These are phyloP conservation scores for Pleurotus salmoneostramineus DNA, from an alignment of 768 basidiomycete species.

Conservation along the genomic window DNA sequence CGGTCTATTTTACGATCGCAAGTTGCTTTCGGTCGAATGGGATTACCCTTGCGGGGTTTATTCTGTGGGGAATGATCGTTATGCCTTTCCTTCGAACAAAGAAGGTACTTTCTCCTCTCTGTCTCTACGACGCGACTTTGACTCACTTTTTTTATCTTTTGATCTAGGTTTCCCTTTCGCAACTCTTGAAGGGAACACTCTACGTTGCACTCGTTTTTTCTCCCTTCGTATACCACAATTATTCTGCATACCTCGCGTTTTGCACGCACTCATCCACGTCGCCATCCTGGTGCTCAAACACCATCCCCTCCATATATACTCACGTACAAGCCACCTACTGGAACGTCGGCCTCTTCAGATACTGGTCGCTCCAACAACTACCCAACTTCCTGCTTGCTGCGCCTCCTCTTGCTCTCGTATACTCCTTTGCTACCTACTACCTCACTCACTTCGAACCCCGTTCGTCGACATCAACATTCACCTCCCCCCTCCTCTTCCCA, in stretches of 20 bases:
- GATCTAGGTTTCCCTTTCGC: neutral
- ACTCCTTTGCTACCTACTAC: slow-evolving; percentile 34
- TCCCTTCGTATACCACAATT: slow-evolving; percentile 76
- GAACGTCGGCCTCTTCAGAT: slow-evolving; percentile 79
- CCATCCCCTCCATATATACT: slow-evolving; percentile 71
- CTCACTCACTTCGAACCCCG: slow-evolving; percentile 14
- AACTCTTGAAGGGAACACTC: slow-evolving; percentile 23
- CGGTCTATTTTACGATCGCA: slow-evolving; percentile 62
- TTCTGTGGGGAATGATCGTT: slow-evolving; percentile 59
- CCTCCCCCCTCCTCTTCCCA: slow-evolving; percentile 47
- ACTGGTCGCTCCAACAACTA: slow-evolving; percentile 80
- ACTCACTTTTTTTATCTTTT: neutral
- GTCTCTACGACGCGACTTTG: neutral
- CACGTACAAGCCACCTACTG: slow-evolving; percentile 85
- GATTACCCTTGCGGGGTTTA: slow-evolving; percentile 69
- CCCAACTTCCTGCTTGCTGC: slow-evolving; percentile 85
- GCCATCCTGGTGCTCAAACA: slow-evolving; percentile 64
- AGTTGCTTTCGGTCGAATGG: slow-evolving; percentile 75
- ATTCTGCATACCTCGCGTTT: slow-evolving; percentile 59
- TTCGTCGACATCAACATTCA: slow-evolving; percentile 12
- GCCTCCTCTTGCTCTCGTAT: slow-evolving; percentile 59
- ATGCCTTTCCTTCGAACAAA: slow-evolving; percentile 28
- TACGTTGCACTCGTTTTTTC: slow-evolving; percentile 44
- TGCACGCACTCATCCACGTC: slow-evolving; percentile 38
- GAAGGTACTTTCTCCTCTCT: slow-evolving; percentile 11